phyloP scores from a whole-genome alignment of 164 flowering plant genomes.

The Nymphaea thermarum region DNA sequence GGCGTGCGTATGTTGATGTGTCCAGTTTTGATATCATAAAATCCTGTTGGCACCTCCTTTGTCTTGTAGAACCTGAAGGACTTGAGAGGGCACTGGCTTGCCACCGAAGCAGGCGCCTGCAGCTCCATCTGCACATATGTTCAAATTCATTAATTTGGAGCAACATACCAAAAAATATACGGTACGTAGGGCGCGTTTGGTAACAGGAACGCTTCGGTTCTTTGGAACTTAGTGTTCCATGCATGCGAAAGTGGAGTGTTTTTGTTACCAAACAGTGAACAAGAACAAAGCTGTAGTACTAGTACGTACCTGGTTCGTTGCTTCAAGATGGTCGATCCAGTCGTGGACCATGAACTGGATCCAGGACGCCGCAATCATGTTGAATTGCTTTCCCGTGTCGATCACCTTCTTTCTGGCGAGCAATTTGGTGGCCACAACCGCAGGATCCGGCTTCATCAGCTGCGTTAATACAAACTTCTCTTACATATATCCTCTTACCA shows the following conservation, averaged over 20 bases:
- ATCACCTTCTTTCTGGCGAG: conserved; percentile 19
- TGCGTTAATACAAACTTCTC: conserved; percentile 1
- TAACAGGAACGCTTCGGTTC: too few species aligned
- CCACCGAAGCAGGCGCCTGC: conserved; percentile 23
- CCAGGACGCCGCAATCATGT: conserved; percentile 39
- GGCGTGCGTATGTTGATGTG: conserved; percentile 26
- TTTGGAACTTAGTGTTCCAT: too few species aligned
- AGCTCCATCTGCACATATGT: conserved; percentile 20
- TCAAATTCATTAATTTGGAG: too few species aligned
- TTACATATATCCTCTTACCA: too few species aligned
- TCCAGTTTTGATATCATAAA: conserved; percentile 16
- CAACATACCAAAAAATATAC: too few species aligned
- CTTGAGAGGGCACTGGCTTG: conserved; percentile 26
- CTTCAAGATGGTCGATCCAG: conserved; percentile 39
- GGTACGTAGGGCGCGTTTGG: too few species aligned
- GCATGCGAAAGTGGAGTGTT: too few species aligned
- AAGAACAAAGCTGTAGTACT: too few species aligned
- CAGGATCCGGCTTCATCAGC: conserved; percentile 30
- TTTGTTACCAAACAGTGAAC: too few species aligned
- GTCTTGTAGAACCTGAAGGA: conserved; percentile 27
- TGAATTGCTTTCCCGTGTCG: conserved; percentile 34
- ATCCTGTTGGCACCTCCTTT: conserved; percentile 18
- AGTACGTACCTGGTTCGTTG: conserved; percentile 20
- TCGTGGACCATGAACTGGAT: conserved; percentile 45
- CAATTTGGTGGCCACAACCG: conserved; percentile 28